Conservation (phyloP, 208 protist species). For the Sergeia podlipaevii region DNA sequence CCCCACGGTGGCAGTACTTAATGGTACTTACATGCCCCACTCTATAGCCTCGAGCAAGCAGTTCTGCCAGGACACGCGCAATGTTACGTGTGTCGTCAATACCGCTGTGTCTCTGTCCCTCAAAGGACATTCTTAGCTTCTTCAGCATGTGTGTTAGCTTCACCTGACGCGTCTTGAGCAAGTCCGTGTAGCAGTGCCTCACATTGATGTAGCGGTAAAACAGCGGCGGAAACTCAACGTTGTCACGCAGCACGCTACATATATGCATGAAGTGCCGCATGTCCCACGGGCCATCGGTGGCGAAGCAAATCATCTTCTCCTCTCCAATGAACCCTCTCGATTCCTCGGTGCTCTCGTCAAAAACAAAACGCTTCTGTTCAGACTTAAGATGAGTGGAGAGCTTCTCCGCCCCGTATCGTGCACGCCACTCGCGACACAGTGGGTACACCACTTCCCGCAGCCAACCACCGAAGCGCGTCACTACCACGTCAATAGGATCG, state of each 20-base stretch:
- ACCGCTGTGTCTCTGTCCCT: slow-evolving; percentile 84
- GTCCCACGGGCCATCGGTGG: slow-evolving; percentile 89
- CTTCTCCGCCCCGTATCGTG: slow-evolving; percentile 13
- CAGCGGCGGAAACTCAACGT: slow-evolving; percentile 71
- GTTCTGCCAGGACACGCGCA: slow-evolving; percentile 71
- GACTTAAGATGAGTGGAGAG: slow-evolving; percentile 42
- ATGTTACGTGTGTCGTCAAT: slow-evolving; percentile 92
- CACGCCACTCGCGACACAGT: slow-evolving; percentile 40
- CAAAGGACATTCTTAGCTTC: slow-evolving; percentile 65
- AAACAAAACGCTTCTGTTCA: slow-evolving; percentile 51
- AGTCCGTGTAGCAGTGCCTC: slow-evolving; percentile 56
- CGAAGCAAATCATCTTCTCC: slow-evolving; percentile 80
- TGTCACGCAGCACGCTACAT: slow-evolving; percentile 77
- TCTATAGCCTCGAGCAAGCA: slow-evolving; percentile 69
- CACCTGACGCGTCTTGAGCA: slow-evolving; percentile 48
- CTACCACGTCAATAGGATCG: slow-evolving; percentile 51
- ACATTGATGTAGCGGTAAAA: slow-evolving; percentile 92
- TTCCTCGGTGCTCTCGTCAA: slow-evolving; percentile 34
- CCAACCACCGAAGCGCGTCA: slow-evolving; percentile 62
- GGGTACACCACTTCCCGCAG: slow-evolving; percentile 67
- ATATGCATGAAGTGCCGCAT: slow-evolving; percentile 90
- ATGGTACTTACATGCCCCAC: slow-evolving; percentile 74
- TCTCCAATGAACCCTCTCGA: slow-evolving; percentile 9
- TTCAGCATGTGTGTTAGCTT: slow-evolving; percentile 85
- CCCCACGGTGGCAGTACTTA: slow-evolving; percentile 47